Evolutionary conservation across 108 stramenopile species (phyloP).

Genomic region (Pseudonitzschia multiseries): DNA sequence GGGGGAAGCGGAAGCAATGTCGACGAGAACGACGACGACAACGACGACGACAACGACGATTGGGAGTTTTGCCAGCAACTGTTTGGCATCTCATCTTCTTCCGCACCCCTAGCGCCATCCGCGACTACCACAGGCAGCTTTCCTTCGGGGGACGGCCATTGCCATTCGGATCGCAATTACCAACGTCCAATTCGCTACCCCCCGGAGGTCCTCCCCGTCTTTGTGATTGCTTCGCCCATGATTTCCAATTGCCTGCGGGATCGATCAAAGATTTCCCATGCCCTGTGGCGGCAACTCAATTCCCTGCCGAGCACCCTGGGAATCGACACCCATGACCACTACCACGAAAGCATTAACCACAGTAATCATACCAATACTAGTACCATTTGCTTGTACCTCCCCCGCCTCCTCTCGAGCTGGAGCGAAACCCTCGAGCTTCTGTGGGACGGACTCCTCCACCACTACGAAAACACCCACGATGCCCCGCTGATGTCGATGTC

Average conservation of each 20-base stretch:
- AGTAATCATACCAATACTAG: no score
- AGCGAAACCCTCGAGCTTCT: conserved; percentile 1
- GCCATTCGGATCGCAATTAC: not conserved
- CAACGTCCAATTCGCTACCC: not conserved
- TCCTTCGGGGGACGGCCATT: not conserved
- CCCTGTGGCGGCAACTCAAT: conserved; percentile 16
- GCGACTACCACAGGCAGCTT: not conserved
- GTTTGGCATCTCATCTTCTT: not conserved
- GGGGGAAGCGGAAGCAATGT: no score
- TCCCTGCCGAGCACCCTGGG: not conserved
- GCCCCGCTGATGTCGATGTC: no score
- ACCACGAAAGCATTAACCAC: no score
- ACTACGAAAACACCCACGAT: conserved; percentile 9
- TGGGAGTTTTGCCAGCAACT: conserved; percentile 1
- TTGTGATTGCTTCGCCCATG: not conserved
- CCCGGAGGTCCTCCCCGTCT: conserved; percentile 4
- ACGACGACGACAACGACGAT: not conserved
- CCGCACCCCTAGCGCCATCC: not conserved
- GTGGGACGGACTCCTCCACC: not conserved
- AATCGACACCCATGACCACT: not conserved
- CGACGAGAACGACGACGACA: not conserved
- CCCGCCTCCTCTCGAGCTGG: conserved; percentile 1
- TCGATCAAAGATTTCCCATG: not conserved
- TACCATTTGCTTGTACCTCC: conserved; percentile 4
- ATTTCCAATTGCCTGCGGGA: conserved; percentile 2